Percentiles rank a stretch among this genome's conserved stretches.
Evolutionary conservation across 2,329 filamentous ascomycete species (phyloP).

Genomic region (Chaetomiaceae sp.): DNA sequence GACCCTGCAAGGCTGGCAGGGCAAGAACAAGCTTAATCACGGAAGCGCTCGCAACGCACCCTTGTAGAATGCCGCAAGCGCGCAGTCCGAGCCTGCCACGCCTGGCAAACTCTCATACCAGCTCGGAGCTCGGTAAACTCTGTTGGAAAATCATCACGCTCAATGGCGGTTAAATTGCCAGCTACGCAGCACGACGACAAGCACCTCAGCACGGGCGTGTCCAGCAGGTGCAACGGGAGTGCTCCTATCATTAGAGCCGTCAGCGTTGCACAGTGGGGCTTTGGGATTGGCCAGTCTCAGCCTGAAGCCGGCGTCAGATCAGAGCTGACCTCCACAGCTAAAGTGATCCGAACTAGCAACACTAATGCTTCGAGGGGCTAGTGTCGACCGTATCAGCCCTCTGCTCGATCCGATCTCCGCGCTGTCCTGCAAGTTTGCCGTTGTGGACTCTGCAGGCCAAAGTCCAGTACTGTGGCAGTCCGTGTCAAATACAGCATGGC

Average conservation of each 20-base stretch:
- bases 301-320: slow-evolving; percentile 7
- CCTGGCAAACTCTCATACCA: no score
- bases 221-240: neutral
- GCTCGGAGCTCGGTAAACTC: no score
- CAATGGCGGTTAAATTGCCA: no score
- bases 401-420: slow-evolving; percentile 18
- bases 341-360: slow-evolving; percentile 7
- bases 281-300: slow-evolving; percentile 16
- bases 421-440: neutral
- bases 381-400: slow-evolving; percentile 17
- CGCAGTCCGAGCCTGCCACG: neutral
- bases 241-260: slow-evolving; percentile 14
- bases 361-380: slow-evolving; percentile 13
- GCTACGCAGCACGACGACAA: no score
- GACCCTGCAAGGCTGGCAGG: slow-evolving; percentile 3
- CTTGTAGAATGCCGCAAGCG: neutral
- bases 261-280: slow-evolving; percentile 10
- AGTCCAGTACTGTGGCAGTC: neutral
- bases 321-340: slow-evolving; percentile 15
- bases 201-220: neutral
- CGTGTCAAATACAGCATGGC: slow-evolving; percentile 1
- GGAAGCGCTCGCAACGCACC: neutral
- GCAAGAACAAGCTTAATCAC: slow-evolving; percentile 7
- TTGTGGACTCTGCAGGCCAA: neutral
- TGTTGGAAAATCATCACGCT: no score